Percentiles rank a stretch among this genome's conserved stretches.
phyloP scores from a whole-genome alignment of 176 grass and related monocot genomes.

The Carex myosuroides region DNA sequence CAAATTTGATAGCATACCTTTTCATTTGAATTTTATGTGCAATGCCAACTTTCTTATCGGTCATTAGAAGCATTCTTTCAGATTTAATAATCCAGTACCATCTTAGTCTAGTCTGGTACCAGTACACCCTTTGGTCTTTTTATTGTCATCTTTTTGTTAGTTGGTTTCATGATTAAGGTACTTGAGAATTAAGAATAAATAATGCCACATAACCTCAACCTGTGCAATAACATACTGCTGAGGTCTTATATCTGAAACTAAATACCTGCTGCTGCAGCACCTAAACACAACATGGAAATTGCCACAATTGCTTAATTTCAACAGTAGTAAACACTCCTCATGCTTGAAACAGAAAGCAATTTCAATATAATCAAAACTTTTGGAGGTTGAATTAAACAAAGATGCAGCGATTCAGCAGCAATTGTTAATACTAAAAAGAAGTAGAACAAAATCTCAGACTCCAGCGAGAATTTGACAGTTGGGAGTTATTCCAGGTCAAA shows the following conservation, averaged over 20 bases:
- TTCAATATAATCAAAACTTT: not conserved
- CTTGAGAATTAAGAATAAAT: not conserved
- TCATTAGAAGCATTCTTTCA: not conserved
- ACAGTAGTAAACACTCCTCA: not conserved
- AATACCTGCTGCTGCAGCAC: not conserved
- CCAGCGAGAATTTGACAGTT: not conserved
- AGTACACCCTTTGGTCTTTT: not conserved
- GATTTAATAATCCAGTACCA: not conserved
- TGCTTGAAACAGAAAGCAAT: not conserved
- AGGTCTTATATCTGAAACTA: not conserved
- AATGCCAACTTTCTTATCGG: not conserved
- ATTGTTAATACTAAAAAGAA: not conserved
- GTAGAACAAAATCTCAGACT: not conserved
- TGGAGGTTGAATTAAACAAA: not conserved
- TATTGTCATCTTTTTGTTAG: not conserved
- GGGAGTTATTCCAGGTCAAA: not conserved
- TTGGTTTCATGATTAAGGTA: not conserved
- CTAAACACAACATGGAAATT: not conserved
- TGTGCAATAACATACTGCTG: not conserved
- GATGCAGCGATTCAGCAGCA: not conserved
- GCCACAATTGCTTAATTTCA: not conserved
- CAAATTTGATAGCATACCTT: not conserved
- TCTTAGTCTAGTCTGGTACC: not conserved
- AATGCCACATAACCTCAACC: not conserved
- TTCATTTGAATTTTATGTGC: not conserved